phyloP scores from a whole-genome alignment of 2,329 filamentous ascomycete genomes.

The Penicillium sp. region DNA sequence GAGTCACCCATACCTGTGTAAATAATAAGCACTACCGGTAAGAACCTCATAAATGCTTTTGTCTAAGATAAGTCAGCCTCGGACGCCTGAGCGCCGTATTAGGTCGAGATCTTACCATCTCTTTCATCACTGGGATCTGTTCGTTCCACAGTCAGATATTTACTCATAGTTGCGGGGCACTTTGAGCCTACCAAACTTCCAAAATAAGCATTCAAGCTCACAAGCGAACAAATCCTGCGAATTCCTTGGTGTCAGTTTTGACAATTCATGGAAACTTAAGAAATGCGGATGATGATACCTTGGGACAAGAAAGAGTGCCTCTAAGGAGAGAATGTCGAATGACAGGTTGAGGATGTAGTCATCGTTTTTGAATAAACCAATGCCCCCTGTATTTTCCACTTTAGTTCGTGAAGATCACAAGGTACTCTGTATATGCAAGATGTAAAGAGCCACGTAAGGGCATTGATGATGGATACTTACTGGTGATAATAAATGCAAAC shows the following conservation, averaged over 20 bases:
- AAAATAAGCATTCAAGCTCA: conserved; percentile 87
- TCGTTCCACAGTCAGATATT: conserved; percentile 19
- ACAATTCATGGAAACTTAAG: background rate
- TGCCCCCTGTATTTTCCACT: conserved; percentile 52
- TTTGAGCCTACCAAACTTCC: conserved; percentile 46
- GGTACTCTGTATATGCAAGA: background rate
- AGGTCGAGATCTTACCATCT: conserved; percentile 64
- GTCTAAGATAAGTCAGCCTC: conserved; percentile 50
- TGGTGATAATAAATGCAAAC: conserved; percentile 66
- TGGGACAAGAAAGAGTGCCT: conserved; percentile 87
- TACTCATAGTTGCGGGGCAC: conserved; percentile 4
- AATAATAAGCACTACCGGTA: conserved; percentile 74
- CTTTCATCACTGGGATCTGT: conserved; percentile 81
- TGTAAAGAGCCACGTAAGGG: conserved; percentile 11
- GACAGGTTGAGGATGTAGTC: conserved; percentile 69
- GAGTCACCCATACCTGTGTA: conserved; percentile 62
- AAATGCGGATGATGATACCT: conserved; percentile 38
- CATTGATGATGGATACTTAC: conserved; percentile 54
- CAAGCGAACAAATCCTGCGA: conserved; percentile 74
- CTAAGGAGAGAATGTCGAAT: conserved; percentile 85
- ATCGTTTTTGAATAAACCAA: conserved; percentile 65
- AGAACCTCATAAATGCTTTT: conserved; percentile 84
- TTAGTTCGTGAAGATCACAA: conserved; percentile 2
- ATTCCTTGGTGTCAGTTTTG: conserved; percentile 18
- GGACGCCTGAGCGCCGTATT: background rate